Conservation (phyloP, 1,284 basidiomycete species). For the Pyrrhoderma noxium region DNA sequence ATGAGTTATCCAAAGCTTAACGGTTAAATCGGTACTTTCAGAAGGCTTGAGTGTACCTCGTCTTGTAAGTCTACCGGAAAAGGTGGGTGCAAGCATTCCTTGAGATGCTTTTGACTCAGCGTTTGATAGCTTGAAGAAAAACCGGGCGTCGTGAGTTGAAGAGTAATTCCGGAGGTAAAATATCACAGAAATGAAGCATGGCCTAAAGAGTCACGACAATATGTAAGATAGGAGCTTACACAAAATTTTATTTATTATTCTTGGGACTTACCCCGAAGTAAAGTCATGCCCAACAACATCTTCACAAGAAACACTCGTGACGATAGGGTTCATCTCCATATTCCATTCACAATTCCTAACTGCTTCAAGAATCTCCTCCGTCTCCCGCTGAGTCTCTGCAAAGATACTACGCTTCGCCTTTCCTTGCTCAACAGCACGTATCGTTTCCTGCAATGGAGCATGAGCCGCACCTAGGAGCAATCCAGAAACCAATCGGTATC, state of each 20-base stretch:
- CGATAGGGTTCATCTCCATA: constrained; percentile 66
- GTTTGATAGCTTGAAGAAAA: constrained; percentile 24
- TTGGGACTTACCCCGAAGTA: constrained; percentile 50
- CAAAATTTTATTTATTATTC: too few relatives aligned
- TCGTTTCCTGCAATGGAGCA: constrained; percentile 49
- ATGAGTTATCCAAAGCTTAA: constrained; percentile 49
- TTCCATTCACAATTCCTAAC: constrained; percentile 73
- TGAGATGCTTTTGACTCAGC: neutral
- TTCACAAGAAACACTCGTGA: constrained; percentile 38
- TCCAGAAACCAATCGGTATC: constrained; percentile 53
- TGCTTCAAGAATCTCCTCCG: constrained; percentile 54
- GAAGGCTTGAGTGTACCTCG: constrained; percentile 49
- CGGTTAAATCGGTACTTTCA: constrained; percentile 35
- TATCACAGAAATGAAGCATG: constrained; percentile 45
- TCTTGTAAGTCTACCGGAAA: constrained; percentile 53
- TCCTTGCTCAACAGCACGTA: constrained; percentile 50
- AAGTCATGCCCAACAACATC: constrained; percentile 55
- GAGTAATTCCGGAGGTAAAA: constrained; percentile 69
- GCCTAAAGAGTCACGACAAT: constrained; percentile 40
- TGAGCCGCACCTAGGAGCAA: constrained; percentile 61
- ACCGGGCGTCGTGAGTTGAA: constrained; percentile 46
- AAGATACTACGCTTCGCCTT: constrained; percentile 80
- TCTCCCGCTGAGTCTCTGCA: constrained; percentile 77
- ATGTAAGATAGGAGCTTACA: too few relatives aligned
- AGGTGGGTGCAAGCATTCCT: constrained; percentile 39